Evolutionary conservation across 1,284 basidiomycete genomes (phyloP).

Genomic region (Puccinia polysora): DNA sequence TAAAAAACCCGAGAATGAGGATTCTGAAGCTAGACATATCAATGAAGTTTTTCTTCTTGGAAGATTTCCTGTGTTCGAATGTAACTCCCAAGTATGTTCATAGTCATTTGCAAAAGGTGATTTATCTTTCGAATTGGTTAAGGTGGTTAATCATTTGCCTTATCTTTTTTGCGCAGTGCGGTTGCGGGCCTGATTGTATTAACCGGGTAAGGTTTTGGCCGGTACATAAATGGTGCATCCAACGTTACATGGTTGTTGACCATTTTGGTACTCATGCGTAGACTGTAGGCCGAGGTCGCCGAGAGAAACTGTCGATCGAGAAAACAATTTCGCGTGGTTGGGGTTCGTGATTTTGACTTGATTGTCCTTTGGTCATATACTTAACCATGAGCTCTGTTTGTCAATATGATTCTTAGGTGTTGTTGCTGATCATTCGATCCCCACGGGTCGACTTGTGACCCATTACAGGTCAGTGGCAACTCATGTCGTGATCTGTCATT

Average conservation of each 20-base stretch:
- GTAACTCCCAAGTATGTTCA: slow-evolving; percentile 16
- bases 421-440: slow-evolving; percentile 26
- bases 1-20: slow-evolving; percentile 22
- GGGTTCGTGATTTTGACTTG: slow-evolving; percentile 8
- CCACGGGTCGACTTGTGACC: slow-evolving; percentile 22
- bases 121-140: not conserved
- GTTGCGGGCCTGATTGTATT: slow-evolving; percentile 33
- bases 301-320: slow-evolving; percentile 30
- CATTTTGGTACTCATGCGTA: too few species aligned
- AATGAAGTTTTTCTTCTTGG: not conserved
- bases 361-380: not conserved
- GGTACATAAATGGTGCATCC: not conserved
- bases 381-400: not conserved
- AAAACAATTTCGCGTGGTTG: slow-evolving; percentile 37
- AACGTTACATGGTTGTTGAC: not conserved
- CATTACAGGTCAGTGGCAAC: slow-evolving; percentile 30
- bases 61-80: slow-evolving; percentile 34
- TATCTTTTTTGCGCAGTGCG: slow-evolving; percentile 7
- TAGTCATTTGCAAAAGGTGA: not conserved
- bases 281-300: slow-evolving; percentile 38
- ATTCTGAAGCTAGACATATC: slow-evolving; percentile 18
- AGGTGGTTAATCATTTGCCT: not conserved
- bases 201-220: slow-evolving; percentile 20
- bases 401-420: slow-evolving; percentile 11
- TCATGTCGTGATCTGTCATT: slow-evolving; percentile 7